phyloP scores from a whole-genome alignment of 1,284 basidiomycete species.

The Ustilago trichophora region DNA sequence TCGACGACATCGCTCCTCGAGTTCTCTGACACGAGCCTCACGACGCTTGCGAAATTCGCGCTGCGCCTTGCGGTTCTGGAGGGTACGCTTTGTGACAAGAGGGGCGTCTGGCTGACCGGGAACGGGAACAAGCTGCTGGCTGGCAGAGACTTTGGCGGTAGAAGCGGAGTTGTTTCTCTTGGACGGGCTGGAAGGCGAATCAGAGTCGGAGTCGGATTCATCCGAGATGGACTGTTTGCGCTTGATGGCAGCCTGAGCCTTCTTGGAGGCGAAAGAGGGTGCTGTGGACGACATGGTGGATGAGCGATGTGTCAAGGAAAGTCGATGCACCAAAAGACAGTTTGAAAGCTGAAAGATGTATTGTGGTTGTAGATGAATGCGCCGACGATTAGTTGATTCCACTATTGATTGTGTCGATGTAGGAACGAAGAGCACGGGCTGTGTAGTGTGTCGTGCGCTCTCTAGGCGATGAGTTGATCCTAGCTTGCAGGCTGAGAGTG shows the following conservation, averaged over 20 bases:
- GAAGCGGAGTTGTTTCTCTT: conserved; percentile 19
- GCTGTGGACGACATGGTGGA: conserved; percentile 13
- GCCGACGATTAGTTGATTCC: no score
- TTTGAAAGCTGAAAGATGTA: no score
- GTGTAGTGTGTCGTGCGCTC: no score
- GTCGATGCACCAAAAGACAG: not conserved
- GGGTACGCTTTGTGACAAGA: conserved; percentile 56
- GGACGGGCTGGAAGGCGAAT: conserved; percentile 7
- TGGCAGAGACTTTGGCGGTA: conserved; percentile 31
- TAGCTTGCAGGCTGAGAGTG: no score
- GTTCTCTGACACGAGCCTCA: conserved; percentile 57
- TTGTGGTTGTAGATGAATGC: no score
- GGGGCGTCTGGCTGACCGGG: conserved; percentile 48
- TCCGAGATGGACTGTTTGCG: conserved; percentile 35
- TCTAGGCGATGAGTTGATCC: no score
- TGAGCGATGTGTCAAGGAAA: not conserved
- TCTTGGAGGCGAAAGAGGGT: conserved; percentile 9
- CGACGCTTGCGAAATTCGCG: conserved; percentile 61
- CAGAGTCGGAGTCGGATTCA: conserved; percentile 27
- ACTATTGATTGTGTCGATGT: no score
- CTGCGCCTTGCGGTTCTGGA: conserved; percentile 61
- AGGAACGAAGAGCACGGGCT: no score
- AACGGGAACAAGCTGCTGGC: conserved; percentile 48
- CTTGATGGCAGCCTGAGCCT: conserved; percentile 17
- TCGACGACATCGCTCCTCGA: conserved; percentile 59